Percentiles rank a stretch among this genome's conserved stretches.
These are phyloP conservation scores for Stachybotrys elegans DNA, from an alignment of 2,329 filamentous ascomycete species.

Conservation along the genomic window DNA sequence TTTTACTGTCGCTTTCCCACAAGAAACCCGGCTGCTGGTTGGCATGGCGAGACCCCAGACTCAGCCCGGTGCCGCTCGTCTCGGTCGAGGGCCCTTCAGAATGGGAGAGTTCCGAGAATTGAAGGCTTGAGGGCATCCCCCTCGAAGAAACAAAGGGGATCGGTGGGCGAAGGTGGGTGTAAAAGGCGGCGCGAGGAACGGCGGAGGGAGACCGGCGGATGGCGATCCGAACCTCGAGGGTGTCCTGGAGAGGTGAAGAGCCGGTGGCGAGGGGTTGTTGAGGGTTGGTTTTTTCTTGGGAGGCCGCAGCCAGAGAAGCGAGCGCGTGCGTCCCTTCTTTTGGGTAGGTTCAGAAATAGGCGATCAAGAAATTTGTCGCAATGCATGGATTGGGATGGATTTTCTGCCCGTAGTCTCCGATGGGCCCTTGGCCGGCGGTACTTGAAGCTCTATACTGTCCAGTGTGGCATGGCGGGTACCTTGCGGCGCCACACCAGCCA, in stretches of 20 bases:
- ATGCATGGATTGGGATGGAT: too few species aligned
- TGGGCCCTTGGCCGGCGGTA: too few species aligned
- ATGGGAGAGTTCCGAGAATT: background rate
- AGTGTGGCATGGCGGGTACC: too few species aligned
- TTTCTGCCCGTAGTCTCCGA: too few species aligned
- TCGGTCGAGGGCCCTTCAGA: conserved; percentile 1
- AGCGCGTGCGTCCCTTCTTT: background rate
- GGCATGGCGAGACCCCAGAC: conserved; percentile 26
- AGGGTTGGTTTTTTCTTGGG: background rate
- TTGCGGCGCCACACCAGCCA: too few species aligned
- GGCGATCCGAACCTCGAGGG: too few species aligned
- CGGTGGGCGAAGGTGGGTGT: too few species aligned
- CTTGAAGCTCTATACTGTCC: too few species aligned
- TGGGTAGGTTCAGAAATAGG: too few species aligned
- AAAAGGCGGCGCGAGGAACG: too few species aligned
- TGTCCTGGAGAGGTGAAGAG: too few species aligned
- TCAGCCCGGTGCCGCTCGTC: conserved; percentile 15
- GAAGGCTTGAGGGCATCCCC: background rate
- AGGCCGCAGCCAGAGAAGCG: background rate
- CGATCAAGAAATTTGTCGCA: conserved; percentile 1
- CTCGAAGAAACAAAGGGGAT: background rate
- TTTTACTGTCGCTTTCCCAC: conserved; percentile 19
- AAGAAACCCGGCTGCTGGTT: conserved; percentile 17
- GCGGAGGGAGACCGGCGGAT: too few species aligned
- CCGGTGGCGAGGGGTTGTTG: background rate